Evolutionary conservation across 331 rosid species (phyloP), one percentile per base, ranked within the genome.

Genomic region (Pyrus hybrid): DNA sequence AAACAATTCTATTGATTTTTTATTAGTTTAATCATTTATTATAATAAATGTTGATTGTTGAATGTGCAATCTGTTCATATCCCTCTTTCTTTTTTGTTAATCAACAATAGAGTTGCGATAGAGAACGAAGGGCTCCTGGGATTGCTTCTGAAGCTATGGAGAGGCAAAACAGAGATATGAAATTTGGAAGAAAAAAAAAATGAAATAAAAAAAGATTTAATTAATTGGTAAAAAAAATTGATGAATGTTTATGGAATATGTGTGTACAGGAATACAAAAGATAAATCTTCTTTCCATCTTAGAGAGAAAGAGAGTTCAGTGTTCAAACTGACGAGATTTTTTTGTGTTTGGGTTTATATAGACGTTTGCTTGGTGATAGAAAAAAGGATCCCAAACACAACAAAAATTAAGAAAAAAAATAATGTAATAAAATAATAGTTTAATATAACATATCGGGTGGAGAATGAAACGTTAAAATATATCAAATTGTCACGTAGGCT

Each of bases 81-180:
- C 12, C 43, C 12, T 0, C 43, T 35, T 35, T 35, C 43, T 35
- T 8, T 35, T 35, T 8, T 8, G 43, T 35, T 35, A 35, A 35
- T 35, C 12, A 35, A 35, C 43, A 35, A 8, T 26, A 82, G 71
- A 5, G 90, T 71, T 32, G 76, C 57, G 68, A 72, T 47, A 35
- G 28, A 37, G 86, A 41, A 75, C 49, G 77, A 67, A 62, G 62
- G 80, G 37, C 60, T 86, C 29, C 77, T 82, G 54, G 81, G 90
- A 60, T 80, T 76, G 73, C 80, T 77, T 30, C 76, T 58, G 77
- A 82, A 67, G 72, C 85, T 56, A 54, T 71, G 84, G 69, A 85
- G 74, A 29, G 91, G 85, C 68, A 83, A 72, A 76, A 74, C 74
- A 56, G 88, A 83, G 78, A 87, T 76, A 97, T 93, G 91, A 33